Conservation (phyloP, 2,329 filamentous ascomycete species). For the Emmonsiellopsis sp. region DNA sequence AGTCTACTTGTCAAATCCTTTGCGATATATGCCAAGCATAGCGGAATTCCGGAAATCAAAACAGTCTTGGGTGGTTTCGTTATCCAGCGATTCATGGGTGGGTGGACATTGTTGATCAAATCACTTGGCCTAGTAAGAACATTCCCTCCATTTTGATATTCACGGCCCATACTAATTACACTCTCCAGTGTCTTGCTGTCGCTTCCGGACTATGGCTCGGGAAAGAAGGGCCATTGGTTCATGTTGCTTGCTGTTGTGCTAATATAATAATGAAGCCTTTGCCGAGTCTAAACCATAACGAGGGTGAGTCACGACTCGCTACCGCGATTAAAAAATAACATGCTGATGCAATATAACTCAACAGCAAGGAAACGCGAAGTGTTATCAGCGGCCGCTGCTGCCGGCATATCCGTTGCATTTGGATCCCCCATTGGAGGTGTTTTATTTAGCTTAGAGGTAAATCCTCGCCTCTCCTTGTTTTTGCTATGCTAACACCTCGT, state of each 20-base stretch:
- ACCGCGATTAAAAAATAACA: not conserved
- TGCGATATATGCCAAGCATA: constrained; percentile 94
- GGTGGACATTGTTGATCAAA: constrained; percentile 89
- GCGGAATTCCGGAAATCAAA: constrained; percentile 98
- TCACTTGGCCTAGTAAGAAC: constrained; percentile 58
- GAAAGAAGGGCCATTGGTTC: constrained; percentile 94
- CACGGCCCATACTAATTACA: not conserved
- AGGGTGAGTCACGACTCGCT: constrained; percentile 34
- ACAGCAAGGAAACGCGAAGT: constrained; percentile 85
- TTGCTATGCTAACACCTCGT: constrained; percentile 12
- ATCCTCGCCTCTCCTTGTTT: constrained; percentile 6
- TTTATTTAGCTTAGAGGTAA: constrained; percentile 82
- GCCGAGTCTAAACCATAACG: constrained; percentile 81
- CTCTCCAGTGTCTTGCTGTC: constrained; percentile 64
- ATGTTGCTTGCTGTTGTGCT: constrained; percentile 94
- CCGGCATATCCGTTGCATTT: constrained; percentile 89
- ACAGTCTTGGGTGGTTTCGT: constrained; percentile 98
- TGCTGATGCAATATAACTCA: constrained; percentile 13
- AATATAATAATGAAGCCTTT: constrained; percentile 94
- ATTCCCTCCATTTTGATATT: not conserved
- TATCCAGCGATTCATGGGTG: constrained; percentile 94
- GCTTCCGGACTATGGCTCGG: constrained; percentile 89
- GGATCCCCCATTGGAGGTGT: constrained; percentile 91
- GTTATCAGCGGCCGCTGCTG: constrained; percentile 81
- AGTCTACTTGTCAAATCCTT: constrained; percentile 81